Evolutionary conservation across 2,329 filamentous ascomycete species (phyloP), one percentile per base, ranked within the genome.

Genomic region (Sordariomycetes sp.): DNA sequence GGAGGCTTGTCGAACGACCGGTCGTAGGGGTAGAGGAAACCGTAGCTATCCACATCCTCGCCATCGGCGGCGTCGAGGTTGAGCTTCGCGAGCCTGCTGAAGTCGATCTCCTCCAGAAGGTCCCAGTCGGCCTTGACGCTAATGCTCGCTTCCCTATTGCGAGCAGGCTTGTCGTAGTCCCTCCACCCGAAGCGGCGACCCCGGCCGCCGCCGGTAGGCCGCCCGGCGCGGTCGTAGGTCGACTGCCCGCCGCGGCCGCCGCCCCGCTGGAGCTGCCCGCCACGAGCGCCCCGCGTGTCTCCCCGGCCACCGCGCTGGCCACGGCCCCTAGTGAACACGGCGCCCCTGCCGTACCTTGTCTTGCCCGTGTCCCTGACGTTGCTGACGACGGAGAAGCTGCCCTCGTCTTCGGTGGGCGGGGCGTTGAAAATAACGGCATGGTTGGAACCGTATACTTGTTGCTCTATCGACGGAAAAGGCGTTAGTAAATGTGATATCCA

Each of bases 1-100:
- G 90, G 87, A 64, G 86, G 82, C 81, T 96, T 96, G 76, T 99
- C 94, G 77, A 88, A 96, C 60, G 85, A 84, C 65, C 92, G 89
- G 76, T 99, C 94, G 74, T 99, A 99, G 81, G 94, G 90, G 84
- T 97, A 92, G 58, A 99, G 80, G 85, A 97, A 99, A 62, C 94
- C 94, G 71, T 96, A 97, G 72, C 83, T 85, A 64, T 96, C 92
- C 61, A 99, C 75, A 68, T 99, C 94, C 75, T 99, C 94, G 67
- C 94, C 94, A 56, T 95, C 90, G 64, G 92, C 89, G 17, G 90
- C 86, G 66, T 97, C 94, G 61, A 99, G 81, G 76, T 96, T 99
- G 66, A 99, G 82, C 81, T 99, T 99, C 64, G 83, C 80, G 64
- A 99, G 82, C 64, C 94, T 87, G 76, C 90, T 92, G 76, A 95